Percentiles rank a stretch among this genome's conserved stretches.
phyloP scores from a whole-genome alignment of 2,329 filamentous ascomycete genomes.

The Penicillium sp. region DNA sequence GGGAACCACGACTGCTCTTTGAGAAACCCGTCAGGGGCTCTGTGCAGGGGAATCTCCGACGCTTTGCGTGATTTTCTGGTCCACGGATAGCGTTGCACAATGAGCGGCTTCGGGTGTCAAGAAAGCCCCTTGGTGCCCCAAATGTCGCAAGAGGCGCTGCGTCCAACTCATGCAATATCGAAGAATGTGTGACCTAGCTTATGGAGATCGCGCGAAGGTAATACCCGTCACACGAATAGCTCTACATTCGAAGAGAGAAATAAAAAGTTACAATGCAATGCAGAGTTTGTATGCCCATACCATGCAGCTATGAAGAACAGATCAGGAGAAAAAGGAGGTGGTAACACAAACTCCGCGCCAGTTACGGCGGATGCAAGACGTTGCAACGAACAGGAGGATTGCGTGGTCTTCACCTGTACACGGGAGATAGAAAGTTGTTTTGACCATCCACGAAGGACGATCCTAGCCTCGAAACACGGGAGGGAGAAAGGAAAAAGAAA shows the following conservation, averaged over 20 bases:
- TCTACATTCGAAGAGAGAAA: not conserved
- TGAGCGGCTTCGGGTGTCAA: not conserved
- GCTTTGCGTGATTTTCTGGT: not conserved
- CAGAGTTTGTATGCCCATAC: conserved; percentile 6
- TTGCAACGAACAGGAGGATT: not conserved
- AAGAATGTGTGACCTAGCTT: not conserved
- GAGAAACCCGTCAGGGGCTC: not conserved
- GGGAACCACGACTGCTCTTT: not conserved
- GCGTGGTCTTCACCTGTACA: conserved; percentile 24
- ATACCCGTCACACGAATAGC: not conserved
- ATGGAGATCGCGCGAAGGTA: not conserved
- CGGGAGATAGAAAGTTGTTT: conserved; percentile 12
- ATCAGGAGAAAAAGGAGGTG: conserved; percentile 11
- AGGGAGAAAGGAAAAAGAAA: conserved; percentile 11
- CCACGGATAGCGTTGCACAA: not conserved
- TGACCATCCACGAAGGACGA: not conserved
- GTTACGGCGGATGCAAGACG: conserved; percentile 18
- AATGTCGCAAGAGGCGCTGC: not conserved
- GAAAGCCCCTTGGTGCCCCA: not conserved
- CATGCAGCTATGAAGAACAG: not conserved
- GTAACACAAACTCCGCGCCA: conserved; percentile 24
- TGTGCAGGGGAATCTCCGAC: not conserved
- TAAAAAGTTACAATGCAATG: not conserved
- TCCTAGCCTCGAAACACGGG: not conserved
- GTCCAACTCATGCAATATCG: not conserved